Conservation (phyloP, 805 yeast genomes). For the Pichia ethanolica region DNA sequence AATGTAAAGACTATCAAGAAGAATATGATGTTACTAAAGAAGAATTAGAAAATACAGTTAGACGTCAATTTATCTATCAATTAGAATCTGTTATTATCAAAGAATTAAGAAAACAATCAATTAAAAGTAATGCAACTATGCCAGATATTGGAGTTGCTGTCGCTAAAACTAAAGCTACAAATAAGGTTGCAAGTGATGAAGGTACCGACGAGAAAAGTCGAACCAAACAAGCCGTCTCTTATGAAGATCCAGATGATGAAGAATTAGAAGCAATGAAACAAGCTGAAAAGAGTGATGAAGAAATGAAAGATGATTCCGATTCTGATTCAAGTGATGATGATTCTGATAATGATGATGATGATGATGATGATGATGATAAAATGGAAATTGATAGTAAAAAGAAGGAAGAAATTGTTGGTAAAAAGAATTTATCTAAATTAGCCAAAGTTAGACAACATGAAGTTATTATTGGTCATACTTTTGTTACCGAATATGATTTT, state of each 20-base stretch:
- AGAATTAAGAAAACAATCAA: slow-evolving; percentile 71
- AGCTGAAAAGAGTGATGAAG: slow-evolving; percentile 74
- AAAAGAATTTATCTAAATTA: slow-evolving; percentile 38
- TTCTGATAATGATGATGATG: slow-evolving; percentile 34
- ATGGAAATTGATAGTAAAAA: slow-evolving; percentile 12
- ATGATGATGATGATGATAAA: slow-evolving; percentile 23
- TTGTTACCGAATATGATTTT: slow-evolving; percentile 74
- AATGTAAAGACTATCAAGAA: slow-evolving; percentile 64
- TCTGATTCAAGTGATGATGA: slow-evolving; percentile 34
- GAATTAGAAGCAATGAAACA: slow-evolving; percentile 84
- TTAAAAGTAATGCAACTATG: slow-evolving; percentile 42
- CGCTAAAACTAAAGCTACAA: slow-evolving; percentile 41
- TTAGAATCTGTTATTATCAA: slow-evolving; percentile 69
- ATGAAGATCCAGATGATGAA: slow-evolving; percentile 93
- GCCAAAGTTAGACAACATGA: slow-evolving; percentile 85
- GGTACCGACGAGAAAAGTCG: slow-evolving; percentile 44
- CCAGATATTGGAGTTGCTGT: slow-evolving; percentile 68
- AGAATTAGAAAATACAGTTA: slow-evolving; percentile 65
- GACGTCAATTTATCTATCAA: slow-evolving; percentile 54
- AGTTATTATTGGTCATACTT: slow-evolving; percentile 63
- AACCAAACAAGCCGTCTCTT: slow-evolving; percentile 80
- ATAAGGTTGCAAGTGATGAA: slow-evolving; percentile 29
- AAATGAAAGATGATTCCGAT: slow-evolving; percentile 39
- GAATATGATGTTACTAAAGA: slow-evolving; percentile 85
- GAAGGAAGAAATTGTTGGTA: slow-evolving; percentile 11